phyloP scores from a whole-genome alignment of 768 basidiomycete genomes.

The Mycena galopus region DNA sequence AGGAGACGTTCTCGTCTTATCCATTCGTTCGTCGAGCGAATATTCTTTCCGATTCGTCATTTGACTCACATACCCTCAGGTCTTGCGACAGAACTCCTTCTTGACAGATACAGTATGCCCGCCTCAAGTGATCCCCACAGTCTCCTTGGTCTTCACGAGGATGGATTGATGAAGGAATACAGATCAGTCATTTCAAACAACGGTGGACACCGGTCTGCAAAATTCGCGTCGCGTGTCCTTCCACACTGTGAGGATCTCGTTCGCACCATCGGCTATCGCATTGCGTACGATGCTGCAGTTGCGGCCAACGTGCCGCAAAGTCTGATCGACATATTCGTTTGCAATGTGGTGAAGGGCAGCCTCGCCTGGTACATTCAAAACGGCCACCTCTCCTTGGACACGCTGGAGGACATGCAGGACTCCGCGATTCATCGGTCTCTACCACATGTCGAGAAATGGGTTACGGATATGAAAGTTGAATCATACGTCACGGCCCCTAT shows the following conservation, averaged over 20 bases:
- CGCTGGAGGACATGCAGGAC: constrained; percentile 49
- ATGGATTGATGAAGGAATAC: constrained; percentile 37
- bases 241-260: constrained; percentile 56
- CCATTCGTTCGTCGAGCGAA: constrained; percentile 47
- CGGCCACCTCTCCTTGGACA: constrained; percentile 41
- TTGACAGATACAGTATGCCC: constrained; percentile 31
- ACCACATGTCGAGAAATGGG: constrained; percentile 39
- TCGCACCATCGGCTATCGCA: constrained; percentile 59
- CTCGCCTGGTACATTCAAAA: constrained; percentile 57
- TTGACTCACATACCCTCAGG: constrained; percentile 32
- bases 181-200: constrained; percentile 43
- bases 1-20: constrained; percentile 56
- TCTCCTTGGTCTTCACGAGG: constrained; percentile 41
- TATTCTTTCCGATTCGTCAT: neutral
- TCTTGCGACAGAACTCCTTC: constrained; percentile 44
- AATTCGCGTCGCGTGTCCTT: neutral
- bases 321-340: constrained; percentile 56
- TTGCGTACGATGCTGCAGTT: constrained; percentile 58
- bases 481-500: constrained; percentile 37
- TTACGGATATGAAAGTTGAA: constrained; percentile 17
- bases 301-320: constrained; percentile 21
- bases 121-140: constrained; percentile 31
- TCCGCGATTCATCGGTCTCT: constrained; percentile 47
- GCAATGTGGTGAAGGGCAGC: constrained; percentile 49
- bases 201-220: constrained; percentile 43